Evolutionary conservation across 768 basidiomycete genomes (phyloP), one percentile per base, ranked within the genome.

Genomic region (Boletus pseudo-olivaceus): DNA sequence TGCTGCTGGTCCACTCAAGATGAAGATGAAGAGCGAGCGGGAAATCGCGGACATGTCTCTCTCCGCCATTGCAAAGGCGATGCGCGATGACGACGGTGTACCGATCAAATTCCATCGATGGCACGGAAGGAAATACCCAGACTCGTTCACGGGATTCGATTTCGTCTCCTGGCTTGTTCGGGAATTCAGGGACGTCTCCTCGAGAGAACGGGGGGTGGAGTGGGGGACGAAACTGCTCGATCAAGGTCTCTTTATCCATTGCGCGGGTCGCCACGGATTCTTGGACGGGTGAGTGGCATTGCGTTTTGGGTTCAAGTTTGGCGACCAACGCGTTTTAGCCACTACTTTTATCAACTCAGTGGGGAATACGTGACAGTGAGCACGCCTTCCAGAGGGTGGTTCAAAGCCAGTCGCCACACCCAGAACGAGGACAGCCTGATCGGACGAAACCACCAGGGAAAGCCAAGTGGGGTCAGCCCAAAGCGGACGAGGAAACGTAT

Each of bases 161-260:
- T 84, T 98, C 60, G 89, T 94, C 23, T 87, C 87, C 1, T 98
- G 95, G 95, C 74, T 97, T 19, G 82, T 90, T n/a, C 82, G 90
- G 32, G 90, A 94, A 69, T 98, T 94, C 64, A 82, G 85, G 30
- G 95, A 98, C 66, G 83, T 97, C 7, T 85, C 88, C 1, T 89
- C 87, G 15, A 77, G 91, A 48, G 83, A 87, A 27, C 88, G 93
- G 60, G 96, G 81, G 0, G 73, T 81, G 17, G 89, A 93, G 56
- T 88, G 84, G 82, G 96, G 91, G 6, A 72, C 78, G 30, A 86
- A 79, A 60, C 69, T 98, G 20, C 80, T 84, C 62, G 87, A 92
- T 39, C 84, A 89, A 61, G 93, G 93, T 1, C 70, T 98, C 32
- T 86, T 98, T 63, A 87, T 90, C 59, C 94, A 97, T 71, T 86